Base-by-base conservation (phyloP, 768 basidiomycete genomes). In the Amanita rimosa region DNA sequence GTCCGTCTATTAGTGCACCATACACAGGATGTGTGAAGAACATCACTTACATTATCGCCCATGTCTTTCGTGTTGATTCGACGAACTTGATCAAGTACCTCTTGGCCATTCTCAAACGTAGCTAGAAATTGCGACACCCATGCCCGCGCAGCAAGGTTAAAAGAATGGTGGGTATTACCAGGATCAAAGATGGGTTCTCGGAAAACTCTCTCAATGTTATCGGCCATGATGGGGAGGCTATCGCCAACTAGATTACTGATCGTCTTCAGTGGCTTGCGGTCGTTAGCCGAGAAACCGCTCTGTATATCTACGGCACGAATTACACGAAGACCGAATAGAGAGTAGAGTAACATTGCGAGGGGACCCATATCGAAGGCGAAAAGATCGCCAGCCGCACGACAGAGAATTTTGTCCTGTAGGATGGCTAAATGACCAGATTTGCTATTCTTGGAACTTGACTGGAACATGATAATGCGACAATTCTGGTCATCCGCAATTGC, bases 221-320 rank as follows among this genome's bases (percentile, higher is more conserved):
- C 57, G 2, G 60, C 55, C n/a, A 59, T 62, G 42, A 75, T 56
- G 17, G 61, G 61, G 9, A 66, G 58, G 4, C 56, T 59, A 26
- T 67, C 60, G 1, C 71, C 74, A 2, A 75, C 56, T 22, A 71
- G 63, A 0, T 57, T 65, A 52, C 65, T 57, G 53, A 81, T 70
- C 0, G 70, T 64, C 1, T 58, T 60, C 6, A 71, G 46, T 4
- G 76, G 72, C 33, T 65, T 63, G 26, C 74, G 69, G 42, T 64
- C 59, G 5, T 58, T 52, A 7, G 64, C 64, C 6, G 66, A 62
- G 54, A 73, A 72, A 2, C 66, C 71, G 3, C 74, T 75, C 53
- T 82, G 79, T 17, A 84, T 69, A 55, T 83, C 79, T 34, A 82
- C 59, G n/a, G 68, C 79, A 26, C 72, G 67, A 6, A 60, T 57